Conservation (phyloP, 768 basidiomycete genomes). For the Dioszegia crocea region DNA sequence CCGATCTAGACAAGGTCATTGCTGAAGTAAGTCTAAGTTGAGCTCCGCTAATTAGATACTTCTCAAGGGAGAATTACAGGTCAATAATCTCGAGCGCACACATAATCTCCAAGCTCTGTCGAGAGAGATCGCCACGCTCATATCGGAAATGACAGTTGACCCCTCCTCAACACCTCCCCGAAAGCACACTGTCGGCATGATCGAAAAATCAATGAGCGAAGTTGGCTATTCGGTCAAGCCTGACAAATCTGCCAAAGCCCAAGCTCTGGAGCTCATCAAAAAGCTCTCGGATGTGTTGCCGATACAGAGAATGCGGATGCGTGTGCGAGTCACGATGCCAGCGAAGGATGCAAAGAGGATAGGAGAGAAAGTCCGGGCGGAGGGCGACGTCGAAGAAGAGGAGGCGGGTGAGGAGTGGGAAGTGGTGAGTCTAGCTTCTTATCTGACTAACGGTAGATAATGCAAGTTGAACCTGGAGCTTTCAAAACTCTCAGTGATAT, state of each 20-base stretch:
- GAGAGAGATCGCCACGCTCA: constrained; percentile 84
- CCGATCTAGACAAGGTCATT: constrained; percentile 66
- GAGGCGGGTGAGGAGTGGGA: constrained; percentile 78
- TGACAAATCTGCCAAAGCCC: constrained; percentile 88
- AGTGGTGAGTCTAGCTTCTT: constrained; percentile 58
- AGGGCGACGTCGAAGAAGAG: constrained; percentile 79
- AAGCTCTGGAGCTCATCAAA: constrained; percentile 53
- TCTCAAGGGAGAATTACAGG: constrained; percentile 92
- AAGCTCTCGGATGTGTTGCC: constrained; percentile 56
- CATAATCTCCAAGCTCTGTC: constrained; percentile 79
- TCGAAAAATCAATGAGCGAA: constrained; percentile 96
- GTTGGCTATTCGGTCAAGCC: constrained; percentile 85
- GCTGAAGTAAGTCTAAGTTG: constrained; percentile 61
- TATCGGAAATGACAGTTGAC: constrained; percentile 94
- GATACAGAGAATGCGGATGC: constrained; percentile 90
- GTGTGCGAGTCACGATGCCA: constrained; percentile 76
- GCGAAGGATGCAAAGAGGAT: constrained; percentile 63
- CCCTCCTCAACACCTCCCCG: constrained; percentile 66
- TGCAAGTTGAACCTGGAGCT: constrained; percentile 88
- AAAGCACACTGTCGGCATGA: constrained; percentile 89
- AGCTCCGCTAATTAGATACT: constrained; percentile 61
- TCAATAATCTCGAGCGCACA: constrained; percentile 92
- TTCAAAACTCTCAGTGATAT: constrained; percentile 86
- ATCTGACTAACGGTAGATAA: constrained; percentile 56
- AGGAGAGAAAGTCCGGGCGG: constrained; percentile 65